Conservation (phyloP, 2,329 filamentous ascomycete species). For the Fusarium newnesense region DNA sequence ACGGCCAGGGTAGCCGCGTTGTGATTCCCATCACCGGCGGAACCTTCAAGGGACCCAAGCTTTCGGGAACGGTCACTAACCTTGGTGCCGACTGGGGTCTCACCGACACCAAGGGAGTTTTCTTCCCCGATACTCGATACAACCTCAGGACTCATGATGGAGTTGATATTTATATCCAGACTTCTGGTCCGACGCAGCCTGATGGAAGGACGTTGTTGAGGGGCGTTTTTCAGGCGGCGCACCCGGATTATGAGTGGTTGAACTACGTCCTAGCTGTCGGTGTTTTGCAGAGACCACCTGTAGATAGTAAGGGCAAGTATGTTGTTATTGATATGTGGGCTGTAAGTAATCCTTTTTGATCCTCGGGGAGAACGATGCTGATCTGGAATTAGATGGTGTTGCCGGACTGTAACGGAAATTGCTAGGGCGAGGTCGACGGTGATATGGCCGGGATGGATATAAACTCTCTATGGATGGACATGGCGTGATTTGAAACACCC, state of each 20-base stretch:
- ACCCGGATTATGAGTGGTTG: constrained; percentile 51
- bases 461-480: background rate
- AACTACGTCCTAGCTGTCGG: constrained; percentile 48
- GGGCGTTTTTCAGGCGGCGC: constrained; percentile 50
- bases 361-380: accelerated
- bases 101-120: constrained; percentile 48
- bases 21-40: constrained; percentile 51
- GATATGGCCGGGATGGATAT: background rate
- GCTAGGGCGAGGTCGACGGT: background rate
- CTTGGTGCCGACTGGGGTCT: constrained; percentile 53
- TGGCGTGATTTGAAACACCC: background rate
- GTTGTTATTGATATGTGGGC: constrained; percentile 43
- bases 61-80: constrained; percentile 45
- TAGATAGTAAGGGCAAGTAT: constrained; percentile 30
- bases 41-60: constrained; percentile 49
- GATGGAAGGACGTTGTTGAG: constrained; percentile 43
- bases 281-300: constrained; percentile 19
- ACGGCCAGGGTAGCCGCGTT: constrained; percentile 35
- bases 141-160: constrained; percentile 53
- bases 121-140: constrained; percentile 53
- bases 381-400: constrained; percentile 22
- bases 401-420: constrained; percentile 8
- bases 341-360: constrained; percentile 3
- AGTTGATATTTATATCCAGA: constrained; percentile 51
- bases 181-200: constrained; percentile 50